Evolutionary conservation across 495 filamentous ascomycete genomes (phyloP).

Genomic region (Penicillium pulvis): DNA sequence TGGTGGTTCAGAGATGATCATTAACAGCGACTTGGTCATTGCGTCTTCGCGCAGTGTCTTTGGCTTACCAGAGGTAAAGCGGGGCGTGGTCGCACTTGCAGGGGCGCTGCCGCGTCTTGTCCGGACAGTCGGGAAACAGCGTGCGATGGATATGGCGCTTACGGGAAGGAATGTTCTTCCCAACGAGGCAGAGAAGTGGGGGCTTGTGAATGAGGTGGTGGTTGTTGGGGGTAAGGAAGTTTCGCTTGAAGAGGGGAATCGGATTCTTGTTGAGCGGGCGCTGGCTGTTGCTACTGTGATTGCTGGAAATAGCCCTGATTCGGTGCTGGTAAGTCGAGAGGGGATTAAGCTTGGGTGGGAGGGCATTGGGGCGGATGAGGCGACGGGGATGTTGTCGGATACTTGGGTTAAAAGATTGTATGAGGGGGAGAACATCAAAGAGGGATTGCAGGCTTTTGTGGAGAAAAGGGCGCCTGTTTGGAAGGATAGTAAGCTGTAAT

Average conservation of each 20-base stretch:
- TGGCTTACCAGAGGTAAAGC: constrained; percentile 68
- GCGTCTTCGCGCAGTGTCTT: constrained; percentile 58
- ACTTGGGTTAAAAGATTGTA: constrained; percentile 63
- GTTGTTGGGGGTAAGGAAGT: constrained; percentile 22
- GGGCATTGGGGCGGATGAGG: constrained; percentile 65
- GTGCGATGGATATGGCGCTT: constrained; percentile 75
- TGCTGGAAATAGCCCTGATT: constrained; percentile 68
- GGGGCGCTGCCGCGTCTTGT: constrained; percentile 74
- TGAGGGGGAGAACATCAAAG: constrained; percentile 75
- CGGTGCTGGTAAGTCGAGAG: constrained; percentile 67
- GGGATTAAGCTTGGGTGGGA: constrained; percentile 75
- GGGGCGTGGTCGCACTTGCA: constrained; percentile 71
- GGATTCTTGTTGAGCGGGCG: constrained; percentile 51
- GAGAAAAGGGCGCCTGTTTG: constrained; percentile 78
- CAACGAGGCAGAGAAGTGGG: constrained; percentile 65
- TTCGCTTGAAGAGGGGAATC: constrained; percentile 34
- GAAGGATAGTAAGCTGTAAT: constrained; percentile 74
- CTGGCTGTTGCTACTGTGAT: constrained; percentile 50
- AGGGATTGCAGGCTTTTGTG: constrained; percentile 78
- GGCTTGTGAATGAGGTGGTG: constrained; percentile 70
- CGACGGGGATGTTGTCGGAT: constrained; percentile 56
- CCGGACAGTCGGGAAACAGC: constrained; percentile 64
- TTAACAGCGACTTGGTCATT: constrained; percentile 73
- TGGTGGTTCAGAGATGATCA: constrained; percentile 74
- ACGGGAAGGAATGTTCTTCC: constrained; percentile 63